Base-by-base conservation (phyloP, 345 rosid species). In the Punica granatum region DNA sequence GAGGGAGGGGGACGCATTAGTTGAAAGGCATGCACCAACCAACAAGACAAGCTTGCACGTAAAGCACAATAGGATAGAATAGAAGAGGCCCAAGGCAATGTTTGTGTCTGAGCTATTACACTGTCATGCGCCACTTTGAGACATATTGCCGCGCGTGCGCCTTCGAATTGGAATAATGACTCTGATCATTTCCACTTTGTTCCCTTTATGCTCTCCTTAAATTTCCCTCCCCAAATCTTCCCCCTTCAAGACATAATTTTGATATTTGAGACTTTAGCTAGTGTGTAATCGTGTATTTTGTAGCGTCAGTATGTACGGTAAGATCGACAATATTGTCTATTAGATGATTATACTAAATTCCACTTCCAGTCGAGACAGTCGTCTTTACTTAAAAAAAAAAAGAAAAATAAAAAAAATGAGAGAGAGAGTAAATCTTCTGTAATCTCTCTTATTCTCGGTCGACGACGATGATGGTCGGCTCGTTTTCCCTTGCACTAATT, bases 81-180 rank as follows among this genome's bases (percentile, higher is more conserved):
- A n/a, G n/a, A n/a, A n/a, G n/a, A n/a, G n/a, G n/a, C n/a, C n/a
- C n/a, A n/a, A n/a, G n/a, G n/a, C n/a, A n/a, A n/a, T n/a, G n/a
- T n/a, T n/a, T 16, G n/a, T 16, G 54, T 19, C 8, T 48, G 23
- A 48, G 15, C 23, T 46, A 19, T n/a, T 46, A 46, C 14, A 9
- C 15, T 19, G 9, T 48, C n/a, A 31, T 34, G 64, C 41, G 64
- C 63, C 63, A 60, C 60, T 61, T 70, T 33, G 64, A 37, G 51
- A 39, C 63, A n/a, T n/a, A 43, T 61, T 15, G 53, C 67, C 41
- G 34, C 67, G 80, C 80, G 74, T 74, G 76, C 69, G 35, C 72
- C 60, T 68, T 25, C 48, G 46, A 35, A 69, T 72, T 67, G 65
- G 72, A 70, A 64, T 49, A 37, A 73, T 72, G 69, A 19, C n/a